Percentiles rank a stretch among this genome's conserved stretches.
These are phyloP conservation scores for Cercis canadensis DNA, from an alignment of 306 rosid genomes.

Conservation along the genomic window DNA sequence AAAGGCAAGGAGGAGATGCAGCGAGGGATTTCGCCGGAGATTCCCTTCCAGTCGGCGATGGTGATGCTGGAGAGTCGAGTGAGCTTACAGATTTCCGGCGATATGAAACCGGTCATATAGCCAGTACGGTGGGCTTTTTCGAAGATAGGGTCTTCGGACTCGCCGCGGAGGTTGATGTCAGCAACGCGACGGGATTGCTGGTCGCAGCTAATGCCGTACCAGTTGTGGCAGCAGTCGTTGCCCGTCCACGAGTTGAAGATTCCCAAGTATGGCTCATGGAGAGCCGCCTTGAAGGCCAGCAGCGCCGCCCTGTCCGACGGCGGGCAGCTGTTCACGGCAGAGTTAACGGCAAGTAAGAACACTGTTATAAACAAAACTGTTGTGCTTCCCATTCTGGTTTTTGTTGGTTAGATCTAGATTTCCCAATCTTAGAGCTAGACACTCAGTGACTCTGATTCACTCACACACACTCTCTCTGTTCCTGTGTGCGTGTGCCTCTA, in stretches of 20 bases:
- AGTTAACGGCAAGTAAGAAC: constrained; percentile 22
- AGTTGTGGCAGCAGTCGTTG: constrained; percentile 74
- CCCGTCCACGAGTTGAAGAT: constrained; percentile 89
- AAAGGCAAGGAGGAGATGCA: constrained; percentile 71
- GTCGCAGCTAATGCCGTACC: constrained; percentile 96
- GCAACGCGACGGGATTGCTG: constrained; percentile 65
- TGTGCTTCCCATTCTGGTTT: constrained; percentile 39
- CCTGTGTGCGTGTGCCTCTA: too few relatives aligned
- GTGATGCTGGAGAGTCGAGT: constrained; percentile 72
- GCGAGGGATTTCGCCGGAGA: constrained; percentile 83
- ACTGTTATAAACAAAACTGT: background rate
- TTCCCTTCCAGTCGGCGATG: constrained; percentile 93
- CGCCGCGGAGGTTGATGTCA: constrained; percentile 92
- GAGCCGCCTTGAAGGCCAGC: constrained; percentile 70
- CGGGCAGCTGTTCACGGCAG: constrained; percentile 57
- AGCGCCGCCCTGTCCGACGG: constrained; percentile 81
- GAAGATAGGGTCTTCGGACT: constrained; percentile 79
- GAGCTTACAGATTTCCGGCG: constrained; percentile 73
- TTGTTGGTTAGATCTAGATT: too few relatives aligned
- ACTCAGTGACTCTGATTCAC: too few relatives aligned
- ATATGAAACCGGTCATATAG: constrained; percentile 83
- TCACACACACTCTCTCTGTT: too few relatives aligned
- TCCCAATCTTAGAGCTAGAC: too few relatives aligned
- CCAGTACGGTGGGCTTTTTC: constrained; percentile 66
- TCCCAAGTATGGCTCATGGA: constrained; percentile 67